These are phyloP conservation scores for Acephala macrosclerotiorum DNA, from an alignment of 2,329 filamentous ascomycete genomes.

Conservation along the genomic window DNA sequence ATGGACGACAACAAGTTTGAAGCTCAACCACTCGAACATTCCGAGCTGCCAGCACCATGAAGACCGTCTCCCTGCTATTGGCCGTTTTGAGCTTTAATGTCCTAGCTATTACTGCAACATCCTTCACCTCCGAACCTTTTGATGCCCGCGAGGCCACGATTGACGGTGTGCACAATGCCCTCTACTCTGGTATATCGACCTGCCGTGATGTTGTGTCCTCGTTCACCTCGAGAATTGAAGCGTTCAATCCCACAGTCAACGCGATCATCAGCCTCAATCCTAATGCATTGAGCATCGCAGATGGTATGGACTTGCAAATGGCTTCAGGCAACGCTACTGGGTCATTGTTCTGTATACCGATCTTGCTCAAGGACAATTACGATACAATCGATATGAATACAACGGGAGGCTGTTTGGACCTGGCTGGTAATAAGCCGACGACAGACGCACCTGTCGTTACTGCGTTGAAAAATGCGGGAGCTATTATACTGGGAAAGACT, in stretches of 20 bases:
- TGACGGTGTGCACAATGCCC: slow-evolving; percentile 59
- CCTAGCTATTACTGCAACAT: background rate
- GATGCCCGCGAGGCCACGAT: slow-evolving; percentile 66
- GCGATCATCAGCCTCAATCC: slow-evolving; percentile 51
- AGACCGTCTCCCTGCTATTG: background rate
- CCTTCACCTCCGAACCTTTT: slow-evolving; percentile 43
- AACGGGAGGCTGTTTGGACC: slow-evolving; percentile 59
- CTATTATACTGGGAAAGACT: slow-evolving; percentile 78
- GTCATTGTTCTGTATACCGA: slow-evolving; percentile 65
- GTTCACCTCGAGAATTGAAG: slow-evolving; percentile 60
- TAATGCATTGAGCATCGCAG: slow-evolving; percentile 55
- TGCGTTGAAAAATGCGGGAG: slow-evolving; percentile 74
- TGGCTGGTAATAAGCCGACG: slow-evolving; percentile 54
- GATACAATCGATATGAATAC: slow-evolving; percentile 54
- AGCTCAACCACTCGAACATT: background rate
- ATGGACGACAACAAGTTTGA: background rate
- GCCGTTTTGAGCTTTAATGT: background rate
- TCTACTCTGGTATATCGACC: slow-evolving; percentile 53
- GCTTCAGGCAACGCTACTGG: slow-evolving; percentile 56
- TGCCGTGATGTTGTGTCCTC: slow-evolving; percentile 33
- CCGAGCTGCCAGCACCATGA: background rate
- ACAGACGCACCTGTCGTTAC: slow-evolving; percentile 58
- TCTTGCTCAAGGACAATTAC: slow-evolving; percentile 68
- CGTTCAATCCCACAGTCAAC: slow-evolving; percentile 63
- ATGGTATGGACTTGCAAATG: slow-evolving; percentile 55